Percentiles rank a stretch among this genome's conserved stretches.
These are phyloP conservation scores for Penicilliopsis zonata DNA, from an alignment of 495 filamentous ascomycete genomes.

Conservation along the genomic window DNA sequence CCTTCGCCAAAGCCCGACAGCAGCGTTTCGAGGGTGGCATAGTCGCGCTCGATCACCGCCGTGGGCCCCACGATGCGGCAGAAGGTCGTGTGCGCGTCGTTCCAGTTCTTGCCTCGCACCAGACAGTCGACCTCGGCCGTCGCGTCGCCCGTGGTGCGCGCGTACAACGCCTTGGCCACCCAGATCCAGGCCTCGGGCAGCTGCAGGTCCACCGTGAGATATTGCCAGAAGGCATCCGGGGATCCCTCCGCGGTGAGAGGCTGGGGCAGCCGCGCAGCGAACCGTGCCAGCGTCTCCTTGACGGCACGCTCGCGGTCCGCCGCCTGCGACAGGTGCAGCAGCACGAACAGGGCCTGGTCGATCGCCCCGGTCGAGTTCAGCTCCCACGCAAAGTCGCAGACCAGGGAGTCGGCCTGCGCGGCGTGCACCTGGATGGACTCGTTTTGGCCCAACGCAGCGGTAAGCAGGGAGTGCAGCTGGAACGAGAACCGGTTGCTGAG, in stretches of 20 bases:
- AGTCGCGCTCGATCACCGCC: conserved; percentile 68
- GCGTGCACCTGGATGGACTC: conserved; percentile 21
- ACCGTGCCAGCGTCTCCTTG: conserved; percentile 54
- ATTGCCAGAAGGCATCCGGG: conserved; percentile 33
- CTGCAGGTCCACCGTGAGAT: conserved; percentile 45
- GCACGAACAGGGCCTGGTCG: conserved; percentile 57
- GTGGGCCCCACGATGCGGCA: conserved; percentile 63
- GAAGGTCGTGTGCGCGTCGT: conserved; percentile 76
- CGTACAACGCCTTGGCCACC: conserved; percentile 76
- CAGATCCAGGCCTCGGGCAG: conserved; percentile 71
- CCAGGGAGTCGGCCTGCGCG: conserved; percentile 47
- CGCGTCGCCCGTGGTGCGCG: conserved; percentile 53
- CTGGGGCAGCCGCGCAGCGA: conserved; percentile 28
- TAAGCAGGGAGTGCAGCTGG: conserved; percentile 55
- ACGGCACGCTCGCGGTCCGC: conserved; percentile 52
- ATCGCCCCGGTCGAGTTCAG: conserved; percentile 58
- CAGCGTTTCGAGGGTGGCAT: conserved; percentile 46
- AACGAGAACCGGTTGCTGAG: conserved; percentile 67
- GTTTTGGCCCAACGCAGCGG: conserved; percentile 39
- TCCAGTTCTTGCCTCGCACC: conserved; percentile 60
- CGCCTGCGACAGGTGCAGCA: conserved; percentile 60
- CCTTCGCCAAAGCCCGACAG: conserved; percentile 54
- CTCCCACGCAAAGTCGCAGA: conserved; percentile 58
- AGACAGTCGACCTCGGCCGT: conserved; percentile 60
- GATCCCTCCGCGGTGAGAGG: conserved; percentile 46